Evolutionary conservation across 148 eudicot genomes (phyloP).

Genomic region (Silene latifolia): DNA sequence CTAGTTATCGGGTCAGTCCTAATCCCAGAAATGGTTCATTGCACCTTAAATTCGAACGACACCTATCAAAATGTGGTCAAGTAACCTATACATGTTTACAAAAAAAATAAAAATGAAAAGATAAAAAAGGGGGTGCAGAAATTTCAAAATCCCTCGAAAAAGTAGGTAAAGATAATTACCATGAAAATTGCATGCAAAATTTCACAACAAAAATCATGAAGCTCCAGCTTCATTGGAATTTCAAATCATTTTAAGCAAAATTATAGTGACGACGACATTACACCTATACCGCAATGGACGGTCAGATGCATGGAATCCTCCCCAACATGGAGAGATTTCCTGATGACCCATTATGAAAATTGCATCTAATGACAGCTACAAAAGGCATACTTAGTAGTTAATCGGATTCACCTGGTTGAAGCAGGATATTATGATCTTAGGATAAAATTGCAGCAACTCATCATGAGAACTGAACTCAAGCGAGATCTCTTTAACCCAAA

Average conservation of each 20-base stretch:
- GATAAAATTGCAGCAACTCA: background rate
- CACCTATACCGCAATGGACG: background rate
- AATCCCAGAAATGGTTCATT: too few species aligned
- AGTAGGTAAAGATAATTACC: background rate
- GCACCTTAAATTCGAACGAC: too few species aligned
- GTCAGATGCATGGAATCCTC: background rate
- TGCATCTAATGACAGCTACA: background rate
- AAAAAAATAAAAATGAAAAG: background rate
- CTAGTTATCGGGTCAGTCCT: too few species aligned
- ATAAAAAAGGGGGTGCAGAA: background rate
- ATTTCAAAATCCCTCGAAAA: background rate
- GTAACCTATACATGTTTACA: too few species aligned
- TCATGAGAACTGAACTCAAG: background rate
- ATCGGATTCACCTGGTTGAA: background rate
- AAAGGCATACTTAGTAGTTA: conserved; percentile 6
- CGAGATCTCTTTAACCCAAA: conserved; percentile 3
- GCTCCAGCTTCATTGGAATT: background rate
- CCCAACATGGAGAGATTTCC: background rate
- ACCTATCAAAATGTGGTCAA: too few species aligned
- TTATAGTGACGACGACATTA: too few species aligned
- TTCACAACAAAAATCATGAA: conserved; percentile 5
- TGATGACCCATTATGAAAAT: background rate
- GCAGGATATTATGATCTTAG: background rate
- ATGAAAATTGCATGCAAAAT: conserved; percentile 4
- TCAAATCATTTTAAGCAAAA: background rate